These are phyloP conservation scores for Solanum corneliomulleri DNA, from an alignment of 257 asterid species.

Conservation along the genomic window DNA sequence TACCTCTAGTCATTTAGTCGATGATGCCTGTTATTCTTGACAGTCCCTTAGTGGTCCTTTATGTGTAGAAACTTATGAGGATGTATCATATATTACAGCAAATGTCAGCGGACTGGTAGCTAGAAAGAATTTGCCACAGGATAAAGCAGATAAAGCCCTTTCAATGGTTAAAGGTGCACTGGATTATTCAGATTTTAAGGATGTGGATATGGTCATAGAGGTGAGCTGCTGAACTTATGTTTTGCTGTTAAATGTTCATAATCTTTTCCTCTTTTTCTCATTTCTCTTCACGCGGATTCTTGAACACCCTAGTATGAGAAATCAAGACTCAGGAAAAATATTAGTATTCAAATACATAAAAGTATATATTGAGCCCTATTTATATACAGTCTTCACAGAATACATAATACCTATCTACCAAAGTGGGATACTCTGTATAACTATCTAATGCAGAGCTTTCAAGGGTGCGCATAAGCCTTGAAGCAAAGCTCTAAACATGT, in stretches of 20 bases:
- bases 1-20: not conserved
- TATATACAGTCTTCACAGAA: not conserved
- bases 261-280: not conserved
- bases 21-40: not conserved
- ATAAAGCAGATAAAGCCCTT: conserved; percentile 67
- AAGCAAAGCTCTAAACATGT: not conserved
- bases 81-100: conserved; percentile 32
- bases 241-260: not conserved
- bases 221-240: conserved; percentile 15
- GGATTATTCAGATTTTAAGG: conserved; percentile 72
- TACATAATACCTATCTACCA: not conserved
- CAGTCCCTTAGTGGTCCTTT: not conserved
- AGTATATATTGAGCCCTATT: not conserved
- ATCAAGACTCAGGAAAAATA: not conserved
- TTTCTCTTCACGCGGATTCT: not conserved
- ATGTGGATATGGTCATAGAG: conserved; percentile 96
- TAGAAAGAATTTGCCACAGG: conserved; percentile 56
- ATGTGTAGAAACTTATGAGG: not conserved
- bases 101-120: conserved; percentile 66
- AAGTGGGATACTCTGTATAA: not conserved
- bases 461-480: not conserved
- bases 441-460: not conserved
- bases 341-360: not conserved
- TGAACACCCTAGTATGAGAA: not conserved
- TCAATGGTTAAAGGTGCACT: conserved; percentile 62